A percentile compares a stretch with the other conserved stretches of the same genome.
phyloP scores from a whole-genome alignment of 768 basidiomycete species.

The Rhizopogon salebrosus region DNA sequence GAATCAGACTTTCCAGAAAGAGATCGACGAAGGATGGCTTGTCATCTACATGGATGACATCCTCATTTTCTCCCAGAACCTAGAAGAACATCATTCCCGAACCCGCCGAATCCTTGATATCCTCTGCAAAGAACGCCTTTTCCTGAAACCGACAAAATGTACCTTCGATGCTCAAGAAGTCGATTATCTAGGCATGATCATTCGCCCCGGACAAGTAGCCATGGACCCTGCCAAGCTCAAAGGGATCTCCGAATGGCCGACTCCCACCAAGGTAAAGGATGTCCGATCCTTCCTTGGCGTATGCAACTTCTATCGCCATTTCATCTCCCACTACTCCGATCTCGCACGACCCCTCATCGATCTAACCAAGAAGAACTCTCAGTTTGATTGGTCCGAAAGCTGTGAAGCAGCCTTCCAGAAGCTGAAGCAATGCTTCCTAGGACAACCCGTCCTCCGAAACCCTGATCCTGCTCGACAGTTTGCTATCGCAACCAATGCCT shows the following conservation, averaged over 20 bases:
- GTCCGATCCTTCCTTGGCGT: constrained; percentile 40
- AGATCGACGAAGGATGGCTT: constrained; percentile 14
- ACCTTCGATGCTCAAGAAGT: too few relatives aligned
- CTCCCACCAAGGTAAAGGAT: constrained; percentile 25
- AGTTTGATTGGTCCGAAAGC: background rate
- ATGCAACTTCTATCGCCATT: constrained; percentile 38
- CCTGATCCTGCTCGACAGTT: background rate
- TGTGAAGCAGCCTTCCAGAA: constrained; percentile 21
- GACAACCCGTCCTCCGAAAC: background rate
- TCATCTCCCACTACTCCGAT: constrained; percentile 32
- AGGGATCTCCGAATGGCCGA: background rate
- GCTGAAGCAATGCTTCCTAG: constrained; percentile 2
- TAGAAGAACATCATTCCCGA: too few relatives aligned
- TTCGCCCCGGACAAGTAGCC: too few relatives aligned
- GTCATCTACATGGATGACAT: background rate
- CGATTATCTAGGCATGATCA: too few relatives aligned
- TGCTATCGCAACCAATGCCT: background rate
- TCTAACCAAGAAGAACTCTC: constrained; percentile 22
- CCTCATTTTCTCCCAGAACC: too few relatives aligned
- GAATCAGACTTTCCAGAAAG: background rate
- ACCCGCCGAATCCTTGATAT: too few relatives aligned
- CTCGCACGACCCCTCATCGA: constrained; percentile 26
- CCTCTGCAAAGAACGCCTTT: too few relatives aligned
- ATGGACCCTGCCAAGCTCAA: too few relatives aligned
- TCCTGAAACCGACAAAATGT: too few relatives aligned